Evolutionary conservation across 1,284 basidiomycete species (phyloP), one percentile per base, ranked within the genome.

Genomic region (Tremellales sp.): DNA sequence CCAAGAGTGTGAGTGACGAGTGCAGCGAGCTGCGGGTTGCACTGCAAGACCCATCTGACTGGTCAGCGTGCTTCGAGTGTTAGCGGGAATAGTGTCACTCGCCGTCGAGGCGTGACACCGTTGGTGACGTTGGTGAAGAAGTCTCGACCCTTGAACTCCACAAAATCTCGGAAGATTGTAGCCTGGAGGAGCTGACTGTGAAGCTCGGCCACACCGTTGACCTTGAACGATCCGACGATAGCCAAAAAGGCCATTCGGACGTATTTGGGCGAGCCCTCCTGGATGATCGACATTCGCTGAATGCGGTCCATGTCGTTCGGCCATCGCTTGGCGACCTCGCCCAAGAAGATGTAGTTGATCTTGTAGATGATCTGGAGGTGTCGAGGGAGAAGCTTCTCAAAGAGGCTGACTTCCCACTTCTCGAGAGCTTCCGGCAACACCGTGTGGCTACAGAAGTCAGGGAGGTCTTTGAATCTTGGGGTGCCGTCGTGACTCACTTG

Each of bases 141-240:
- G 63, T 75, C 73, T 42, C 64, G 60, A 13, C 72, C 68, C 50
- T 70, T 67, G 64, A 65, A 72, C 54, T 70, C 65, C 45, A 70
- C 67, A 49, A 94, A 94, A 76, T 94, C 92, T 63, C 87, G 89
- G 74, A 92, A 78, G 67, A 94, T 89, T 15, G 87, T 91, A n/a
- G 71, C 60, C 60, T 76, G 69, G 31, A 79, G 70, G 17, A 78
- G 67, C 52, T 74, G 72, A 19, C 73, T 76, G 65, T 78, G 78
- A 1, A 88, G 82, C 77, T 92, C 91, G n/a, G 92, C 91, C 21
- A 96, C 92, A 68, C 92, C 91, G 64, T 96, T 96, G 64, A 93
- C 86, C 71, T 87, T 91, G 67, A 75, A 76, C 12, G 74, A 76
- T 4, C 77, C 86, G 77, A 77, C 86, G 82, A 68, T 84, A 45